Base-by-base conservation (phyloP, 2,329 filamentous ascomycete species). In the Talaromyces sp. region DNA sequence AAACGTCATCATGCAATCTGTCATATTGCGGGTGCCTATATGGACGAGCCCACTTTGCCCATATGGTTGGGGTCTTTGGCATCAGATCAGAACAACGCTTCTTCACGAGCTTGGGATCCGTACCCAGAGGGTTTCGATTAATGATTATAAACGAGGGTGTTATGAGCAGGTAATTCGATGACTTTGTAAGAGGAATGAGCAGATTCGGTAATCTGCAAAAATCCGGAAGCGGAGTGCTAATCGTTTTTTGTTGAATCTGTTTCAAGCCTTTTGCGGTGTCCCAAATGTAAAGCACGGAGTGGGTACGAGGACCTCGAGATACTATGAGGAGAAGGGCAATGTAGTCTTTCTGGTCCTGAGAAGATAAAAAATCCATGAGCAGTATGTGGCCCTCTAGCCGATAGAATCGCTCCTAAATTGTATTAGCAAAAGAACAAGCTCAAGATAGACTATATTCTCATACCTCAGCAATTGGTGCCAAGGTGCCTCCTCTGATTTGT, bases 1-100 rank as follows among this genome's bases (percentile, higher is more conserved):
- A 97, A 58, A 98, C 87, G 66, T 89, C 87, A 72, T 98, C 95
- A 41, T 88, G 87, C 19, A 81, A 83, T 62, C 84, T 80, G 61
- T 85, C 85, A 69, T 89, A 90, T 13, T 81, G 78, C 66, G 84
- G 84, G 27, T 87, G 84, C 8, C 94, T 88, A 66, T 87, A 84
- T 1, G 93, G 90, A 66, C 91, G 86, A 33, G 92, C 87, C 93
- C 94, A 99, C 27, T 90, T 87, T 3, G 90, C 90, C 91, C 93
- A 97, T 3, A 91, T 76, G 0, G 90, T 90, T 45, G 71, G 68
- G 59, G 70, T 65, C 52, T 69, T 66, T 57, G 71, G 61, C 72
- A 69, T 16, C 61, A 62, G 50, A 74, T 70, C 39, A 70, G 70
- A 16, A 71, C 65, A 59, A 19, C 35, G 52, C 9, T 50, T 19